phyloP scores from a whole-genome alignment of 2,329 filamentous ascomycete species.

The Fusarium miscanthi region DNA sequence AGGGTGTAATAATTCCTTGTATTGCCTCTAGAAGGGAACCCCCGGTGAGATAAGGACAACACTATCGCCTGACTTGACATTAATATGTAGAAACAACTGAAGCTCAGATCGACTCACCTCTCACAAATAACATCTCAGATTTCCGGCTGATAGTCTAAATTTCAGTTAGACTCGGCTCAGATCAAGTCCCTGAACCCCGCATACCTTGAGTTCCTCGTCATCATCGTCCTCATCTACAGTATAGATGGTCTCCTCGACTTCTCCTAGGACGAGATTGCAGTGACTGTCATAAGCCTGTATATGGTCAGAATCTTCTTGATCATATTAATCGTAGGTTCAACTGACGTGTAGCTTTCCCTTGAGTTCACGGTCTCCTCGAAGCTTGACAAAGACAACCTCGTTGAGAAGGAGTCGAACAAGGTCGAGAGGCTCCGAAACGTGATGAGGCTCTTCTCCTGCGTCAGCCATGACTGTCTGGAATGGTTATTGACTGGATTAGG shows the following conservation, averaged over 20 bases:
- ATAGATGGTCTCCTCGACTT: conserved; percentile 98
- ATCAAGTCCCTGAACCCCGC: neutral
- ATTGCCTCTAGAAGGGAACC: conserved; percentile 48
- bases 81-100: conserved; percentile 21
- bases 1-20: neutral
- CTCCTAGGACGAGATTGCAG: conserved; percentile 95
- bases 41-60: conserved; percentile 78
- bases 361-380: conserved; percentile 93
- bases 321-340: neutral
- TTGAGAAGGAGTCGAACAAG: conserved; percentile 94
- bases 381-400: conserved; percentile 96
- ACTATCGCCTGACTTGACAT: conserved; percentile 68
- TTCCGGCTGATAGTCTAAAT: conserved; percentile 90
- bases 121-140: conserved; percentile 97
- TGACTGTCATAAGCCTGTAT: conserved; percentile 95
- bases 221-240: conserved; percentile 93
- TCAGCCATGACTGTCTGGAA: conserved; percentile 77
- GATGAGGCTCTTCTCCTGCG: conserved; percentile 75
- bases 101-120: conserved; percentile 71
- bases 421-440: conserved; percentile 92
- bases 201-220: conserved; percentile 79
- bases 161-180: neutral
- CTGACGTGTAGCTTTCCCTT: conserved; percentile 94
- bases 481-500: neutral
- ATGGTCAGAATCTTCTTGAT: conserved; percentile 6